Evolutionary conservation across 2,329 filamentous ascomycete species (phyloP), one percentile per base, ranked within the genome.

Genomic region (Aspergillus sp.): DNA sequence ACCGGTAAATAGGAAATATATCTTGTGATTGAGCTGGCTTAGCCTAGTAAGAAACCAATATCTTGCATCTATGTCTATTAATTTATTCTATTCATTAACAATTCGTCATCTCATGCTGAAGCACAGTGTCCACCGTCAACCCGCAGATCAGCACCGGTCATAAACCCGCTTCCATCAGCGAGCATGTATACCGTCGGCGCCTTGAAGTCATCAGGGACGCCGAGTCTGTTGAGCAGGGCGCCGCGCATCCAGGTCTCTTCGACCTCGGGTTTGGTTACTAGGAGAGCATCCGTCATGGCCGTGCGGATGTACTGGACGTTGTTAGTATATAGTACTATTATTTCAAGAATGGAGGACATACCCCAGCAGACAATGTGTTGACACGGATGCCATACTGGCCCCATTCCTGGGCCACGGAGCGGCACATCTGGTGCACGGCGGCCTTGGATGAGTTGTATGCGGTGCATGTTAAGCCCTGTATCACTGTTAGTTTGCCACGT

Each of bases 351-450:
- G 11, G n/a, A 14, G 7, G 6, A 66, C 72, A 59, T 72, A 78
- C 76, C 8, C 90, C 90, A 0, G 90, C 90, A 19, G 87, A 91
- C 62, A 95, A 84, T 14, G 88, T 91, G 77, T 95, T 93, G 60
- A 93, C 88, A 2, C 90, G 84, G 67, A 95, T 93, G 39, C 85
- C 86, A 70, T 89, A 76, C 64, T 79, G 73, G 55, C 70, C 77
- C 79, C 73, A 82, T 70, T 82, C 81, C 19, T 77, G 76, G 0
- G 80, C 77, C 21, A 82, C 68, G 3, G 75, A 79, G 21, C 79
- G 76, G n/a, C 75, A 73, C 19, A 82, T 73, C 58, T 82, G 79
- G 55, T 78, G 75, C 6, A 82, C 75, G 0, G 76, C 80, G 1
- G 79, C 74, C 65, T 82, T 83, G 52, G 77, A 80, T 2, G 79